These are phyloP conservation scores for Santalum album DNA, from an alignment of 164 flowering plant genomes.

Conservation along the genomic window DNA sequence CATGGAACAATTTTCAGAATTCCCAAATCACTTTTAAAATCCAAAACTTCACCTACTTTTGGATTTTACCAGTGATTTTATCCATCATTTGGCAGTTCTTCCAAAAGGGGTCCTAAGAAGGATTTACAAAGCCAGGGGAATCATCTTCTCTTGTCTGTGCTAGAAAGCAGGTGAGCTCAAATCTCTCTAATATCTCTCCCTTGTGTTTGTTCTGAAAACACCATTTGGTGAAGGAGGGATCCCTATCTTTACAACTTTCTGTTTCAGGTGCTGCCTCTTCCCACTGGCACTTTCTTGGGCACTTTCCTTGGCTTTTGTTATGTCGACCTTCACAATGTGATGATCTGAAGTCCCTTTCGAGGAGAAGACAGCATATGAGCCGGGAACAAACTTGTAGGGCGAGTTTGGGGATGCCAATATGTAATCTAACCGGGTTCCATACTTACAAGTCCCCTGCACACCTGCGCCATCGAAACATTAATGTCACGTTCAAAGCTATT, in stretches of 20 bases:
- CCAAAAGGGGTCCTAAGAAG: not conserved
- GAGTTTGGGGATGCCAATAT: conserved; percentile 60
- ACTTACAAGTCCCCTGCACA: conserved; percentile 98
- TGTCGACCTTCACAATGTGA: conserved; percentile 47
- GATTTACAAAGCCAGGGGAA: not conserved
- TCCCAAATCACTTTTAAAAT: not conserved
- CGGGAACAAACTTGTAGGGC: conserved; percentile 73
- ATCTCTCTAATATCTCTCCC: not conserved
- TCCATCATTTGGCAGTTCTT: not conserved
- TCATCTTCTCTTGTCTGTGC: not conserved
- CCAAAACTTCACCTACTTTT: not conserved
- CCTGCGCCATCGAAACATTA: conserved; percentile 27
- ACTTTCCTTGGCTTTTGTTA: not conserved
- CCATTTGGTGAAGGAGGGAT: not conserved
- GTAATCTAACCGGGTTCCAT: conserved; percentile 92
- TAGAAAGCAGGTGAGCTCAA: not conserved
- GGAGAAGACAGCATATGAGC: conserved; percentile 79
- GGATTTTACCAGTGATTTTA: not conserved
- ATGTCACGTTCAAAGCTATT: too few species aligned
- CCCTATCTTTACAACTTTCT: not conserved
- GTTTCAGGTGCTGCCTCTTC: not conserved
- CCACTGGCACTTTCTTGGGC: not conserved
- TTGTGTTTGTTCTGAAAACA: not conserved
- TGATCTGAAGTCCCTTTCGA: conserved; percentile 99
- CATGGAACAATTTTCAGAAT: not conserved